phyloP scores from a whole-genome alignment of 164 flowering plant genomes.

The Dillenia turbinata region DNA sequence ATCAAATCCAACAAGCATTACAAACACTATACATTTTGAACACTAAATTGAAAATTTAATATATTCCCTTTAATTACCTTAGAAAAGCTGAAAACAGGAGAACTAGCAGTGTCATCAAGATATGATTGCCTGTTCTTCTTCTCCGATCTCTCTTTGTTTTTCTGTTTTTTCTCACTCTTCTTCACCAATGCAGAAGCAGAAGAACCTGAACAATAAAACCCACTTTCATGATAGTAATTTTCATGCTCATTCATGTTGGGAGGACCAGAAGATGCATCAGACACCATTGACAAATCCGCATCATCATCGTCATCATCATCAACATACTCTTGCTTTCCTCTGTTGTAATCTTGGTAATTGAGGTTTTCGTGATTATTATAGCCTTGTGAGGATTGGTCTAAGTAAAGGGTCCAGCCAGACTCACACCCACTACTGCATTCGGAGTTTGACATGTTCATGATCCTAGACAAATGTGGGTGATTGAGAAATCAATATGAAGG shows the following conservation, averaged over 20 bases:
- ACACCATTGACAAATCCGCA: slow-evolving; percentile 81
- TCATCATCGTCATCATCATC: slow-evolving; percentile 23
- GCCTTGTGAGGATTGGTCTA: slow-evolving; percentile 40
- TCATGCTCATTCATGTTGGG: slow-evolving; percentile 51
- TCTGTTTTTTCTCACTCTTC: slow-evolving; percentile 31
- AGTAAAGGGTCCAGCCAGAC: slow-evolving; percentile 89
- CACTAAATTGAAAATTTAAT: background rate
- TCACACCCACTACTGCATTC: slow-evolving; percentile 68
- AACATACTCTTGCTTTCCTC: slow-evolving; percentile 9
- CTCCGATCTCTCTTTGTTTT: slow-evolving; percentile 16
- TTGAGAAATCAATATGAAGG: background rate
- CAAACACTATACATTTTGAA: background rate
- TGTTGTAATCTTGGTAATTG: slow-evolving; percentile 5
- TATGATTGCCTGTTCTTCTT: slow-evolving; percentile 17
- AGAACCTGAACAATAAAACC: slow-evolving; percentile 19
- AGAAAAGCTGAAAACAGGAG: slow-evolving; percentile 41
- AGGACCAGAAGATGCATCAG: slow-evolving; percentile 97
- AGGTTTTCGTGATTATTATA: no score
- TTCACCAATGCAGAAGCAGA: slow-evolving; percentile 16
- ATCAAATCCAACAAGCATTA: background rate
- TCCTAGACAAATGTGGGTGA: background rate
- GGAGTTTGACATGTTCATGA: slow-evolving; percentile 39
- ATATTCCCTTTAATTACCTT: slow-evolving; percentile 27
- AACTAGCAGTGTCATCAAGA: slow-evolving; percentile 88
- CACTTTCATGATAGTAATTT: slow-evolving; percentile 27